Percentiles rank a stretch among this genome's conserved stretches.
Evolutionary conservation across 2,329 filamentous ascomycete species (phyloP).

Genomic region (Aphanoascus verrucosus): DNA sequence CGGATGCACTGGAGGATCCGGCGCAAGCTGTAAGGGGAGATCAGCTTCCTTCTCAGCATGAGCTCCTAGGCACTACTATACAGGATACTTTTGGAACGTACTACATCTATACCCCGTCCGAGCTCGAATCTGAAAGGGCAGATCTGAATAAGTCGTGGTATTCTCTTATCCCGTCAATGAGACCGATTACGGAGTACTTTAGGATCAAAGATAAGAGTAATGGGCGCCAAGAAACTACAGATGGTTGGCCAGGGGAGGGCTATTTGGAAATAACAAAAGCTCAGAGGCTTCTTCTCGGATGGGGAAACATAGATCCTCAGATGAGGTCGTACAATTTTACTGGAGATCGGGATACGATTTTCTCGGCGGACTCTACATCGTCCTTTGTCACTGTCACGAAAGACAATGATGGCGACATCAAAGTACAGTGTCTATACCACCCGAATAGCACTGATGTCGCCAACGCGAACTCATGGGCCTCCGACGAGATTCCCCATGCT

Average conservation of each 20-base stretch:
- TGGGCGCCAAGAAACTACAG: slow-evolving; percentile 38
- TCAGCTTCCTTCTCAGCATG: slow-evolving; percentile 36
- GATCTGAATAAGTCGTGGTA: slow-evolving; percentile 53
- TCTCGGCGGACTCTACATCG: slow-evolving; percentile 39
- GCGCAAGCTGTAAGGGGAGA: slow-evolving; percentile 32
- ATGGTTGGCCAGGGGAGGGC: slow-evolving; percentile 55
- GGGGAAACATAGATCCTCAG: slow-evolving; percentile 48
- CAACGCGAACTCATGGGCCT: slow-evolving; percentile 45
- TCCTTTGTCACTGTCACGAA: slow-evolving; percentile 27
- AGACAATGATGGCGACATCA: slow-evolving; percentile 33
- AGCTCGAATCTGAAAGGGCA: slow-evolving; percentile 42
- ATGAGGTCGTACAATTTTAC: slow-evolving; percentile 47
- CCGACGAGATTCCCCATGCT: slow-evolving; percentile 23
- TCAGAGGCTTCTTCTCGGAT: slow-evolving; percentile 46
- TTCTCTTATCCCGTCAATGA: slow-evolving; percentile 30
- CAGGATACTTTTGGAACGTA: slow-evolving; percentile 39
- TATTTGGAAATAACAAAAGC: slow-evolving; percentile 46
- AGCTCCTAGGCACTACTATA: slow-evolving; percentile 41
- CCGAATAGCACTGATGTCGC: slow-evolving; percentile 33
- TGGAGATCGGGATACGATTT: slow-evolving; percentile 43
- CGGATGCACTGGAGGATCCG: slow-evolving; percentile 33
- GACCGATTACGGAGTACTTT: slow-evolving; percentile 46
- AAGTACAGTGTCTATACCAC: slow-evolving; percentile 46
- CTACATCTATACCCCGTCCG: slow-evolving; percentile 45
- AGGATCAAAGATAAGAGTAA: slow-evolving; percentile 28